A percentile compares a stretch with the other conserved stretches of the same genome.
These are phyloP conservation scores for Phytopythium cucurbitacearum DNA, from an alignment of 352 stramenopile genomes.

Conservation along the genomic window DNA sequence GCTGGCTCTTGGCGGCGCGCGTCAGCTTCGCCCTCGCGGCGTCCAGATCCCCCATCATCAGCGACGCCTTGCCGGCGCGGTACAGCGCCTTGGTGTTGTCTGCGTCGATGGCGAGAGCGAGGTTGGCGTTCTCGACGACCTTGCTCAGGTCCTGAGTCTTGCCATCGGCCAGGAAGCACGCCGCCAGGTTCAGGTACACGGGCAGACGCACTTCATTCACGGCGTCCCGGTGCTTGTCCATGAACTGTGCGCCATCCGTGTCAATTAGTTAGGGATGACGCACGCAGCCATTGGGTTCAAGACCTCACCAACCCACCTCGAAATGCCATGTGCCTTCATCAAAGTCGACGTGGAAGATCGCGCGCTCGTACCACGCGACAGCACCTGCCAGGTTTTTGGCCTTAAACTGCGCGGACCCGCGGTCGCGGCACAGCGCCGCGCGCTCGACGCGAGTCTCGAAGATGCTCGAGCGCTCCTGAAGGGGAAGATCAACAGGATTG, in stretches of 20 bases:
- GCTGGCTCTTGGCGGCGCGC: constrained; percentile 49
- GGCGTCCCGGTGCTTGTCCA: constrained; percentile 61
- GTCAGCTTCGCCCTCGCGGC: constrained; percentile 59
- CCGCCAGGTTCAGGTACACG: constrained; percentile 79
- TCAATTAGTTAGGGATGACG: background rate
- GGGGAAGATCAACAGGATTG: too few relatives aligned
- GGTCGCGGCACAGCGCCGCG: constrained; percentile 55
- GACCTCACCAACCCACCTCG: constrained; percentile 33
- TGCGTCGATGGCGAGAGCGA: constrained; percentile 67
- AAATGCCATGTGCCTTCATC: constrained; percentile 85
- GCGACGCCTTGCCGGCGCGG: constrained; percentile 54
- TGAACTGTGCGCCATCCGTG: constrained; percentile 32
- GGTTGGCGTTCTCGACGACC: constrained; percentile 57
- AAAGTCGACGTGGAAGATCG: constrained; percentile 79
- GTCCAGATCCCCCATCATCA: constrained; percentile 54
- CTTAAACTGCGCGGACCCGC: constrained; percentile 60
- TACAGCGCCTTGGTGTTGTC: constrained; percentile 86
- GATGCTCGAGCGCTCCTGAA: constrained; percentile 76
- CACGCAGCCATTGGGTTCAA: background rate
- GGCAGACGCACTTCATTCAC: constrained; percentile 71
- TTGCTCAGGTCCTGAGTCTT: constrained; percentile 35
- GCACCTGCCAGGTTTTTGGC: constrained; percentile 35
- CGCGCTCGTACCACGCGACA: constrained; percentile 71
- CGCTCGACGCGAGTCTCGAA: constrained; percentile 79
- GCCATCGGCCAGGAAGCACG: constrained; percentile 56